Conservation (phyloP, 2,329 filamentous ascomycete genomes). For the Phialophora chinensis region DNA sequence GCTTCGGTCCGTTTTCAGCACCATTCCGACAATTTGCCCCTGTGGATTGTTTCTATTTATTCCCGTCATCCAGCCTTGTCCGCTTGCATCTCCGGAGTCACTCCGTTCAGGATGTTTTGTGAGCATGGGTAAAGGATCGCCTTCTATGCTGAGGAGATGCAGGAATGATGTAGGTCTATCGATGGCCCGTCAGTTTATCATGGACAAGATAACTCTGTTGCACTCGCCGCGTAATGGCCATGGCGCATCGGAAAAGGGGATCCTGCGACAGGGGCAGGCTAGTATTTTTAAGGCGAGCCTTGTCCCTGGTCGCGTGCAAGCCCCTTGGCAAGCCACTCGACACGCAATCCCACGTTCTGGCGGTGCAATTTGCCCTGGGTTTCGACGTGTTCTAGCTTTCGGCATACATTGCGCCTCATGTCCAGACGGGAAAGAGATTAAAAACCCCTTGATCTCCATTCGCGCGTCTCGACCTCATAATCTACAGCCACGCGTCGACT, state of each 20-base stretch:
- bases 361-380: slow-evolving; percentile 26
- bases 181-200: slow-evolving; percentile 3
- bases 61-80: slow-evolving; percentile 20
- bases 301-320: slow-evolving; percentile 1
- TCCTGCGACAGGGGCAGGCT: slow-evolving; percentile 17
- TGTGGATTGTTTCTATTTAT: slow-evolving; percentile 20
- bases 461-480: not conserved
- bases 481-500: slow-evolving; percentile 3
- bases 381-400: slow-evolving; percentile 15
- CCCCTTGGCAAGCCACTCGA: slow-evolving; percentile 32
- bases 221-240: slow-evolving; percentile 18
- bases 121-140: not conserved
- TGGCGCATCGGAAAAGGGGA: slow-evolving; percentile 5
- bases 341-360: slow-evolving; percentile 22
- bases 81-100: slow-evolving; percentile 17
- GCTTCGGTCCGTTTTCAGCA: not conserved
- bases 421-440: not conserved
- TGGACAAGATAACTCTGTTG: slow-evolving; percentile 10
- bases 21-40: not conserved
- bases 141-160: slow-evolving; percentile 12
- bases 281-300: slow-evolving; percentile 10
- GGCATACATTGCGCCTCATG: slow-evolving; percentile 1
- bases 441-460: slow-evolving; percentile 11
- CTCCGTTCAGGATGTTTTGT: slow-evolving; percentile 10
- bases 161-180: not conserved